Evolutionary conservation across 2,329 filamentous ascomycete genomes (phyloP), one percentile per base, ranked within the genome.

Genomic region (Fusarium sp.): DNA sequence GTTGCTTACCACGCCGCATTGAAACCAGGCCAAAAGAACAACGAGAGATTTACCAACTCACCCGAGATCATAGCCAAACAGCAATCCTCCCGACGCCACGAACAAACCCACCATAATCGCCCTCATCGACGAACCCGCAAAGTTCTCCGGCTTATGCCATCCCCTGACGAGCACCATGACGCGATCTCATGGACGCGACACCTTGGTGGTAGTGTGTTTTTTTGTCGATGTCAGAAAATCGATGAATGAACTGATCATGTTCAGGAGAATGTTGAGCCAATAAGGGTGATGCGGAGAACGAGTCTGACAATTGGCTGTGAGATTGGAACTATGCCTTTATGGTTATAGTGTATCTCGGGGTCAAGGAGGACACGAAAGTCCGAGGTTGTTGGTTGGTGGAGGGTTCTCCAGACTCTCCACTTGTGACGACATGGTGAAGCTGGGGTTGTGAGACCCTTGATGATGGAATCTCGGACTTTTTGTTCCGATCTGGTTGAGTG

Each of bases 111-210:
- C 86, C 86, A 92, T 89, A 79, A 92, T 90, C 74, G 89, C 89
- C 72, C 89, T 88, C 76, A 89, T 89, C 75, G 91, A 89, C 74
- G 89, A 91, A 76, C 91, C 91, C 77, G 90, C 88, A 79, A 91
- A 89, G 84, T 91, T 90, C 80, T 90, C 88, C 79, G 91, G 91
- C 83, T 92, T 92, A 72, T 88, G 89, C 89, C 88, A 91, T 81
- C 87, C 86, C 86, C 89, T 89, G 86, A 86, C 86, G 78, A 85
- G 84, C 76, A 85, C 85, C 86, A 89, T 89, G 85, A 83, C 83
- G 82, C 24, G 21, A 20, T 56, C 31, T 42, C 60, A 63, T 63
- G 23, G 26, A 37, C 35, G 37, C 26, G 23, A 26, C 10, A 21
- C 21, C 8, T 11, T 9, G 8, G 26, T 41, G 46, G 23, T 49